phyloP scores from a whole-genome alignment of 225 moss, liverwort and hornwort genomes.

The Ulota crispa region DNA sequence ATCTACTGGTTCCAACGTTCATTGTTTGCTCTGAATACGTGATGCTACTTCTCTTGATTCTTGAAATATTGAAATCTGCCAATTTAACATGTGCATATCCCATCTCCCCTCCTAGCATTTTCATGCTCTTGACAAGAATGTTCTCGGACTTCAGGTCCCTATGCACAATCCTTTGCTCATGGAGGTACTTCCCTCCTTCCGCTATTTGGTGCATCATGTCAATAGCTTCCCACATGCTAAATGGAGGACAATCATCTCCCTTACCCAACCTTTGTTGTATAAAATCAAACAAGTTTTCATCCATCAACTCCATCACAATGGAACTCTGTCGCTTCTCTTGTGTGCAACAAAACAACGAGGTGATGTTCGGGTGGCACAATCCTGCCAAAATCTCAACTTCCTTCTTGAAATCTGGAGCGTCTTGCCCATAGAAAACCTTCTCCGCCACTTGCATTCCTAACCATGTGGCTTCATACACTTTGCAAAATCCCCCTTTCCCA shows the following conservation, averaged over 20 bases:
- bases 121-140: background rate
- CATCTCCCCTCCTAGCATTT: accelerated
- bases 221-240: background rate
- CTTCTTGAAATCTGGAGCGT: accelerated
- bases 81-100: background rate
- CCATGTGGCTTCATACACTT: background rate
- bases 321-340: background rate
- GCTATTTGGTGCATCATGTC: background rate
- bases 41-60: accelerated
- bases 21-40: background rate
- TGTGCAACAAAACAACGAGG: background rate
- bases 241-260: background rate
- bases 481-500: background rate
- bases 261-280: accelerated
- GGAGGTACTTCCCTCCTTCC: background rate
- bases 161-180: background rate
- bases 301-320: background rate
- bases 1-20: background rate
- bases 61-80: background rate
- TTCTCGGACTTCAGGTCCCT: background rate
- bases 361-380: background rate
- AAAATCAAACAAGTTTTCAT: background rate
- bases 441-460: background rate
- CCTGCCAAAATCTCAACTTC: background rate
- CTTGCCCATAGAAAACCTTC: background rate